phyloP scores from a whole-genome alignment of 805 yeast species.

The Pichia pseudocactophila region DNA sequence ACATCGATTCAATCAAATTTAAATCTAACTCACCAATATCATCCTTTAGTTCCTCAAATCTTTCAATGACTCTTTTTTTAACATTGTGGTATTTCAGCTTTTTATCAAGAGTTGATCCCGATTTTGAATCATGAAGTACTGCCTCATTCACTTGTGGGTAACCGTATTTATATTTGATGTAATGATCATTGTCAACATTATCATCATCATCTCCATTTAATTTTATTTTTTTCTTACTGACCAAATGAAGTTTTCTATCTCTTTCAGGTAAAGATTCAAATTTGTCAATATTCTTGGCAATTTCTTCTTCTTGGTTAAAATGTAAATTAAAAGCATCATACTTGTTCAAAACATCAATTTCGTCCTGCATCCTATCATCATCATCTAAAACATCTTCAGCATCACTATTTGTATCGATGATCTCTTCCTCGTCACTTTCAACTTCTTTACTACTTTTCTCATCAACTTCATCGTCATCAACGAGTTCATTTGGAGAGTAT shows the following conservation, averaged over 20 bases:
- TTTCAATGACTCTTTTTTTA: conserved; percentile 38
- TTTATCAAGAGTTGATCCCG: conserved; percentile 10
- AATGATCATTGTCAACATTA: conserved; percentile 20
- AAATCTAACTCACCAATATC: conserved; percentile 36
- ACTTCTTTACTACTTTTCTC: conserved; percentile 16
- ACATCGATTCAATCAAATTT: conserved; percentile 51
- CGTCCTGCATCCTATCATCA: conserved; percentile 33
- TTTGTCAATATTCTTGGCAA: conserved; percentile 26
- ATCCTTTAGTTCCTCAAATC: conserved; percentile 23
- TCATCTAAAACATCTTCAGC: conserved; percentile 22
- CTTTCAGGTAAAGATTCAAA: conserved; percentile 18
- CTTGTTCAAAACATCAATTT: conserved; percentile 18
- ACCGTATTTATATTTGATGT: conserved; percentile 28
- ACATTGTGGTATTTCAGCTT: conserved; percentile 31
- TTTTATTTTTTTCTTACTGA: conserved; percentile 17
- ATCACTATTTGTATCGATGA: conserved; percentile 13
- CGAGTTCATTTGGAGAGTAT: conserved; percentile 9
- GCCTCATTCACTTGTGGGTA: conserved; percentile 8
- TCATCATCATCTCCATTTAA: conserved; percentile 10
- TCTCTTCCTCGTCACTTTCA: conserved; percentile 15
- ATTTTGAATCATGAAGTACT: not conserved
- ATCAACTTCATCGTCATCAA: conserved; percentile 24
- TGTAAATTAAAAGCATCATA: conserved; percentile 73
- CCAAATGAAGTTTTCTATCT: conserved; percentile 7
- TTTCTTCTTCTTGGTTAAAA: conserved; percentile 44